Percentiles rank a stretch among this genome's conserved stretches.
These are phyloP conservation scores for Ophiocordyceps camponoti-floridani DNA, from an alignment of 2,329 filamentous ascomycete genomes.

Conservation along the genomic window DNA sequence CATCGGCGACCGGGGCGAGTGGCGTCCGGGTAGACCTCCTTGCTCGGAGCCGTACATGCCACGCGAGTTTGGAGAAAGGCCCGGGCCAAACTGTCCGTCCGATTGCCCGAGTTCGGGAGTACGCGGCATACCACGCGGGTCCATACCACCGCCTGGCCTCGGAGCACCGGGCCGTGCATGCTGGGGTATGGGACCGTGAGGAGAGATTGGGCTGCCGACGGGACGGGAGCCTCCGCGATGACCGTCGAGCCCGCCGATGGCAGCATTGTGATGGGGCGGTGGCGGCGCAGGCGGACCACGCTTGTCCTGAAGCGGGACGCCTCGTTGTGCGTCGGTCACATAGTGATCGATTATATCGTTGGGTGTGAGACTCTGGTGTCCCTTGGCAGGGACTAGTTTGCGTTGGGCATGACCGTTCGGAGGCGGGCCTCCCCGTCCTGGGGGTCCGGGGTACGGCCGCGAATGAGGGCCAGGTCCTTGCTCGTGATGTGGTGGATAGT, in stretches of 20 bases:
- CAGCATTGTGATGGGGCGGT: conserved; percentile 7
- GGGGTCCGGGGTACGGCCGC: conserved; percentile 7
- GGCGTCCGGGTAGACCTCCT: conserved; percentile 18
- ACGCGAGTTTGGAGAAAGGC: background rate
- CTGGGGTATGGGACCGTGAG: conserved; percentile 25
- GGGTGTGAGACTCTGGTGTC: conserved; percentile 12
- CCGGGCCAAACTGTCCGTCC: background rate
- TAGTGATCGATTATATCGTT: conserved; percentile 23
- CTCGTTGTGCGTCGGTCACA: conserved; percentile 10
- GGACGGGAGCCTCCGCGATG: conserved; percentile 42
- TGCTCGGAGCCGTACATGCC: background rate
- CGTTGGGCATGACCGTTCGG: conserved; percentile 6
- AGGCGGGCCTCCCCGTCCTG: conserved; percentile 8
- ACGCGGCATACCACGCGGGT: background rate
- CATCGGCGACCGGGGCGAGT: background rate
- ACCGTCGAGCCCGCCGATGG: conserved; percentile 19
- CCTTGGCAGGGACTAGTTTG: conserved; percentile 12
- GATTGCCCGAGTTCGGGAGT: background rate
- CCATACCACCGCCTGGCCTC: background rate
- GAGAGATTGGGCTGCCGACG: conserved; percentile 26
- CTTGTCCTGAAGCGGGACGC: conserved; percentile 2
- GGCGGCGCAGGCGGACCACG: conserved; percentile 4
- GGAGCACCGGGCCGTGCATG: background rate
- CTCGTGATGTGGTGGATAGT: conserved; percentile 4
- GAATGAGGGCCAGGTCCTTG: conserved; percentile 10